These are phyloP conservation scores for Pleurotus cornucopiae DNA, from an alignment of 768 basidiomycete genomes.

Conservation along the genomic window DNA sequence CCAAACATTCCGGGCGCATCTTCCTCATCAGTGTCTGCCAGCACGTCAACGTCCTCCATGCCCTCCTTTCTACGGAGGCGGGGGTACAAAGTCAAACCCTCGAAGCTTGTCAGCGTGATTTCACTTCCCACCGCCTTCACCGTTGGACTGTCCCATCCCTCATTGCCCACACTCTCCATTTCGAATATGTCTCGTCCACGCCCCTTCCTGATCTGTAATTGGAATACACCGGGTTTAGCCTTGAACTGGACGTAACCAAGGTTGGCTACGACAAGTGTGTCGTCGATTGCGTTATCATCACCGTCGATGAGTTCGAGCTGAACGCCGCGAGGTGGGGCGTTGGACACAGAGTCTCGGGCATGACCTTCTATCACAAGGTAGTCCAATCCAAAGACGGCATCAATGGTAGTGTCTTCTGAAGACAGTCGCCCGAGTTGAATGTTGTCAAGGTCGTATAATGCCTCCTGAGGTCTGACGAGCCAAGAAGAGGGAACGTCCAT, in stretches of 20 bases:
- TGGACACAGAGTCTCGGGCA: constrained; percentile 66
- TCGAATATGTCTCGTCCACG: constrained; percentile 75
- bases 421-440: constrained; percentile 74
- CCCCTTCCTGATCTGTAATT: constrained; percentile 78
- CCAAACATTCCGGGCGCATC: constrained; percentile 38
- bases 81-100: constrained; percentile 87
- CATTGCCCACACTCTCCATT: constrained; percentile 83
- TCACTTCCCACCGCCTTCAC: constrained; percentile 67
- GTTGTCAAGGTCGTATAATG: constrained; percentile 93
- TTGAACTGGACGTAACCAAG: constrained; percentile 96
- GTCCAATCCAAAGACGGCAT: constrained; percentile 84
- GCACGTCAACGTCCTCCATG: constrained; percentile 79
- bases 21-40: constrained; percentile 40
- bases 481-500: constrained; percentile 91
- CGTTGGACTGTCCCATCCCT: constrained; percentile 80
- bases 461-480: constrained; percentile 88
- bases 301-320: constrained; percentile 75
- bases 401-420: constrained; percentile 53
- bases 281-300: constrained; percentile 54
- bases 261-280: constrained; percentile 92
- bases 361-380: constrained; percentile 94
- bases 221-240: constrained; percentile 84
- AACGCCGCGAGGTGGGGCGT: constrained; percentile 79
- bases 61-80: constrained; percentile 65
- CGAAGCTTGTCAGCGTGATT: constrained; percentile 84